These are phyloP conservation scores for Cyberlindnera bimundalis DNA, from an alignment of 805 yeast species.

Conservation along the genomic window DNA sequence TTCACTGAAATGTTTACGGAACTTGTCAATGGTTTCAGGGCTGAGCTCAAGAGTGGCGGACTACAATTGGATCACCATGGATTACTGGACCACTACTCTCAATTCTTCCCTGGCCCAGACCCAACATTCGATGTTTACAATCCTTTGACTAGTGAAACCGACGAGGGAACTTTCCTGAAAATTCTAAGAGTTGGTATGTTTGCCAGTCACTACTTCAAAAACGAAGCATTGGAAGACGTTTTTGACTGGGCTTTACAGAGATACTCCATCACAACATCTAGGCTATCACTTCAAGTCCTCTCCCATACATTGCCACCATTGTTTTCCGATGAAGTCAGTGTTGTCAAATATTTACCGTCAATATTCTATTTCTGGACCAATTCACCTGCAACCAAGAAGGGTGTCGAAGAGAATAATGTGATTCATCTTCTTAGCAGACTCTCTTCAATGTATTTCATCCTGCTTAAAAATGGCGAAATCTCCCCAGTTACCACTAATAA, in stretches of 20 bases:
- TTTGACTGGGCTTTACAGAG: conserved; percentile 49
- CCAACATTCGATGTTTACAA: conserved; percentile 42
- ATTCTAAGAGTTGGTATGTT: conserved; percentile 50
- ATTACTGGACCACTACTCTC: conserved; percentile 31
- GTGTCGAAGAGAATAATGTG: conserved; percentile 57
- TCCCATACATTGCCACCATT: conserved; percentile 49
- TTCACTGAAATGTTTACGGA: conserved; percentile 60
- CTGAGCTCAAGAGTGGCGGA: conserved; percentile 27
- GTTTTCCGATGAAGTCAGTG: conserved; percentile 34
- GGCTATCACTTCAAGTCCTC: conserved; percentile 49
- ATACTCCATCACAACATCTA: conserved; percentile 51
- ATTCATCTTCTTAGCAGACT: conserved; percentile 63
- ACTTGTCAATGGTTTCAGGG: conserved; percentile 42
- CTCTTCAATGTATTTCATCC: conserved; percentile 44
- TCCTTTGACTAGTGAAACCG: conserved; percentile 30
- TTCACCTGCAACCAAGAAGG: conserved; percentile 37
- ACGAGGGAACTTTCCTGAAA: conserved; percentile 45
- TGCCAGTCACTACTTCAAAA: conserved; percentile 53
- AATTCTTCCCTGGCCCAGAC: conserved; percentile 45
- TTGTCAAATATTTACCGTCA: conserved; percentile 58
- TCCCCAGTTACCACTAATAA: conserved; percentile 38
- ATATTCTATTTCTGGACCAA: conserved; percentile 72
- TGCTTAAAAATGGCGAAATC: conserved; percentile 30
- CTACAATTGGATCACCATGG: conserved; percentile 35
- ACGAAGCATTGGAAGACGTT: conserved; percentile 42